Conservation (phyloP, 331 rosid species). For the Spiraea crenata region DNA sequence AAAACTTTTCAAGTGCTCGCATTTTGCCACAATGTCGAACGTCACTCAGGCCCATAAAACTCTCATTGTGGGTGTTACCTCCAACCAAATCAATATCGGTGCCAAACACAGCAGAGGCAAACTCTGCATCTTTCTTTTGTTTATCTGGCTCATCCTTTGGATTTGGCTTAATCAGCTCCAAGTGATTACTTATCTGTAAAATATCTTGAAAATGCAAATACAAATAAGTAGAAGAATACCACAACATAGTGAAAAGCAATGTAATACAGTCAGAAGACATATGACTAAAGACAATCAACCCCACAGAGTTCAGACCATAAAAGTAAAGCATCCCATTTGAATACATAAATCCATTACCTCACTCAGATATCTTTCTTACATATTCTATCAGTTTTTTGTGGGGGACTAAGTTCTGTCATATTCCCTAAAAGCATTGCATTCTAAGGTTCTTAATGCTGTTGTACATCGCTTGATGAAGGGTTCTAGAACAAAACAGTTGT, state of each 20-base stretch:
- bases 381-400: neutral
- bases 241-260: neutral
- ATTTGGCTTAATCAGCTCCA: constrained; percentile 90
- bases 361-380: neutral
- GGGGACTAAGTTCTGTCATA: neutral
- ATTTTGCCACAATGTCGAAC: constrained; percentile 87
- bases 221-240: constrained; percentile 13
- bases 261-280: neutral
- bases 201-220: neutral
- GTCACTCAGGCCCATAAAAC: constrained; percentile 86
- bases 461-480: neutral
- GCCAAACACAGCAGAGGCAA: constrained; percentile 85
- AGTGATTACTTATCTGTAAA: constrained; percentile 82
- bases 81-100: constrained; percentile 82
- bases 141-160: constrained; percentile 78
- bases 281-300: neutral
- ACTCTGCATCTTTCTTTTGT: constrained; percentile 81
- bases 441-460: neutral
- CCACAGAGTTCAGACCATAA: neutral
- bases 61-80: constrained; percentile 69
- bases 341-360: neutral
- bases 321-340: neutral
- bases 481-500: neutral
- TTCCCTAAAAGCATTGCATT: neutral
- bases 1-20: constrained; percentile 76